These are phyloP conservation scores for Diaporthe destruens DNA, from an alignment of 2,329 filamentous ascomycete genomes.

Conservation along the genomic window DNA sequence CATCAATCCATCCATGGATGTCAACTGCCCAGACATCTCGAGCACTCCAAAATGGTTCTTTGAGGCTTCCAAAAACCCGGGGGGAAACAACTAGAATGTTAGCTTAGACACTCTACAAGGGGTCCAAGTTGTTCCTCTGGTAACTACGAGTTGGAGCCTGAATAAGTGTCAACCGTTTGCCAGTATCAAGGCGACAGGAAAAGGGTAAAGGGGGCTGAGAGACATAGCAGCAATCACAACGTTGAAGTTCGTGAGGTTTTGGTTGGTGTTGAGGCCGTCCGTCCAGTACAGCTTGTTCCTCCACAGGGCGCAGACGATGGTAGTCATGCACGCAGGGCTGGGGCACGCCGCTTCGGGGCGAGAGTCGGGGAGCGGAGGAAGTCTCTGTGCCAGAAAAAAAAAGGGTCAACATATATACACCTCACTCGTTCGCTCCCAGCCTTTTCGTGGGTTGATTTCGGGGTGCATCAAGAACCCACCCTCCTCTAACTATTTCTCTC, in stretches of 20 bases:
- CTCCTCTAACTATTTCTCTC: too few species aligned
- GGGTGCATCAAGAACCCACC: too few species aligned
- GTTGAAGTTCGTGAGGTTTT: conserved; percentile 3
- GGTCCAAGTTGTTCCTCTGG: conserved; percentile 15
- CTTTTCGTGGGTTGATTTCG: too few species aligned
- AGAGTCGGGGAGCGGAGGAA: background rate
- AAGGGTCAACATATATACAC: too few species aligned
- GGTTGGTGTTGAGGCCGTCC: conserved; percentile 1
- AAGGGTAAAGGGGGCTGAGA: too few species aligned
- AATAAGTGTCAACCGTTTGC: background rate
- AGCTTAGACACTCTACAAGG: background rate
- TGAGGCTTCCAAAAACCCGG: too few species aligned
- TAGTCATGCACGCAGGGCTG: conserved; percentile 14
- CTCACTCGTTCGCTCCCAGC: too few species aligned
- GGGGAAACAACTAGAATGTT: background rate
- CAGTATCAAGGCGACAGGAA: too few species aligned
- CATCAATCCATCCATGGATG: background rate
- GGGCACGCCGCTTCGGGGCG: background rate
- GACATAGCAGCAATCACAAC: conserved; percentile 23
- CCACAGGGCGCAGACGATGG: conserved; percentile 27
- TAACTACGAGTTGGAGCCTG: conserved; percentile 24
- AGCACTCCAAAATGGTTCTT: too few species aligned
- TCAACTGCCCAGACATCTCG: too few species aligned
- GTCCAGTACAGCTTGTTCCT: conserved; percentile 13
- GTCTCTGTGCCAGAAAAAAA: background rate